These are phyloP conservation scores for Mycena polygramma DNA, from an alignment of 768 basidiomycete genomes.

Conservation along the genomic window DNA sequence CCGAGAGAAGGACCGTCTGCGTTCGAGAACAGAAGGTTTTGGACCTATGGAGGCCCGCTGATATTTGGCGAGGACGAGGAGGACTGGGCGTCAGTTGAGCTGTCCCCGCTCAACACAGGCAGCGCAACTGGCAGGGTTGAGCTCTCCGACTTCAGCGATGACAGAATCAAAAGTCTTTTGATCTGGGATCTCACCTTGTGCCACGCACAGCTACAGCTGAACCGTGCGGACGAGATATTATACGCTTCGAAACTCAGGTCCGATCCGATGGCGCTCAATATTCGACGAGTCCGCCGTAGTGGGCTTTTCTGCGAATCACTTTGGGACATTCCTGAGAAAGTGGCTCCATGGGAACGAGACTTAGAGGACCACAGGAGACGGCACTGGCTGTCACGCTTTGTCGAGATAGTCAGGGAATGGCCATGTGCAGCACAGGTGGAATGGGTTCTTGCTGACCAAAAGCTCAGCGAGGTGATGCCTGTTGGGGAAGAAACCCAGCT, in stretches of 20 bases:
- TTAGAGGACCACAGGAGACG: neutral
- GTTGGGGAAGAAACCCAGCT: no score
- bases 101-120: neutral
- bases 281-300: neutral
- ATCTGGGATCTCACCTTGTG: constrained; percentile 8
- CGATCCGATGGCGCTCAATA: neutral
- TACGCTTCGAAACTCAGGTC: neutral
- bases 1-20: neutral
- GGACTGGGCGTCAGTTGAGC: neutral
- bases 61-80: neutral
- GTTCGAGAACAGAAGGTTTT: constrained; percentile 2
- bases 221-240: constrained; percentile 11
- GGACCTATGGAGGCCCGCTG: constrained; percentile 4
- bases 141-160: neutral
- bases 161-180: neutral
- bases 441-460: neutral
- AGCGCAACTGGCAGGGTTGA: constrained; percentile 3
- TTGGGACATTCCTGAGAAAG: neutral
- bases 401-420: constrained; percentile 13
- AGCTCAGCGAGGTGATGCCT: neutral
- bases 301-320: neutral
- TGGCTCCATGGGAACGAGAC: constrained; percentile 5
- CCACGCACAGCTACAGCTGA: constrained; percentile 11
- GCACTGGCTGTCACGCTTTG: constrained; percentile 8
- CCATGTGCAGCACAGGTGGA: neutral